Conservation (phyloP, 179 eudicot genomes). For the Amaranthus tricolor region DNA sequence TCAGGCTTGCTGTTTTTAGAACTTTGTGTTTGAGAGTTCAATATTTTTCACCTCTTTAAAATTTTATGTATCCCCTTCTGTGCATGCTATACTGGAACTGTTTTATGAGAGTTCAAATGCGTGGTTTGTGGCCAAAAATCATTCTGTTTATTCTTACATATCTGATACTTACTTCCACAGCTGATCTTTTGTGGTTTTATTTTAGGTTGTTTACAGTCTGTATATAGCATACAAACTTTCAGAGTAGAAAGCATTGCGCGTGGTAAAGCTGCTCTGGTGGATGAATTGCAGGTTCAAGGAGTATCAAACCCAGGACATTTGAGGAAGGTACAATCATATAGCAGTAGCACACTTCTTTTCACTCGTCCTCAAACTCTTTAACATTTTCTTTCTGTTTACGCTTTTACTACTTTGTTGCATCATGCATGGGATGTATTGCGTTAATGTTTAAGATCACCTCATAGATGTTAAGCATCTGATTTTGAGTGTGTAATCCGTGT, state of each 20-base stretch:
- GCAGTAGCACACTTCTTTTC: not conserved
- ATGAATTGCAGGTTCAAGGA: constrained; percentile 79
- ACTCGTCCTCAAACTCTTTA: not conserved
- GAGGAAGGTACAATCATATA: constrained; percentile 50
- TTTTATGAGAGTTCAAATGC: not conserved
- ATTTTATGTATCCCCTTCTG: not conserved
- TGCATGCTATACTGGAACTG: not conserved
- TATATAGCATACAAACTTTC: constrained; percentile 64
- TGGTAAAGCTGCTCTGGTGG: constrained; percentile 80
- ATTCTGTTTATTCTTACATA: not conserved
- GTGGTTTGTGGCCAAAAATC: not conserved
- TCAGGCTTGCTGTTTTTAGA: constrained; percentile 1
- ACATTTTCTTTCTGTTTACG: not conserved
- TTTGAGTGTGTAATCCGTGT: not conserved
- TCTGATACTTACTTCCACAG: constrained; percentile 11
- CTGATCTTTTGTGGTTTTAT: not conserved
- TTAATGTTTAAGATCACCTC: not conserved
- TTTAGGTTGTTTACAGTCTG: constrained; percentile 75
- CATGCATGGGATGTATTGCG: not conserved
- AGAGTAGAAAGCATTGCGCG: constrained; percentile 72
- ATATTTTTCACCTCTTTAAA: not conserved
- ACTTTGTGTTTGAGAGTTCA: not conserved
- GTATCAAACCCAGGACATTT: constrained; percentile 56
- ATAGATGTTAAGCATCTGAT: constrained; percentile 4
- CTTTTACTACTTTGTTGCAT: not conserved